These are phyloP conservation scores for Penicillium sumatraense DNA, from an alignment of 2,329 filamentous ascomycete genomes.

Conservation along the genomic window DNA sequence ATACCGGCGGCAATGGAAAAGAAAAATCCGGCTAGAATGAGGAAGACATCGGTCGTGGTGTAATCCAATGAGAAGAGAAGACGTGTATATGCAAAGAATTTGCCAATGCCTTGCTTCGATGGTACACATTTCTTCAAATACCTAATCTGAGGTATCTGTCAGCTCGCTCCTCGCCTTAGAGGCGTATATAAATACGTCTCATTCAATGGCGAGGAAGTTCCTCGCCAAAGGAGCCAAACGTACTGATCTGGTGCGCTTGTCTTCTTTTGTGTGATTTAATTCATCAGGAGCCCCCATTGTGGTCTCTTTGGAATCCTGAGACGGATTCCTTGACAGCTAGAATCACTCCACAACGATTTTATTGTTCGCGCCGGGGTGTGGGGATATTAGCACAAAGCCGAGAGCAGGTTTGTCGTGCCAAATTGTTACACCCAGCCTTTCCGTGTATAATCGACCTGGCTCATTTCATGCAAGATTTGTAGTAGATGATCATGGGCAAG, in stretches of 20 bases:
- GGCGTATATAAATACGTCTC: not conserved
- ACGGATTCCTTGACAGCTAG: no score
- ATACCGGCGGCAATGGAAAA: conserved; percentile 42
- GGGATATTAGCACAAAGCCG: no score
- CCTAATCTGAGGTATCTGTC: conserved; percentile 6
- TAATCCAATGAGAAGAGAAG: conserved; percentile 35
- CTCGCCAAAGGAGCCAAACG: not conserved
- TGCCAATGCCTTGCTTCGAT: conserved; percentile 22
- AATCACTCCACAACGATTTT: not conserved
- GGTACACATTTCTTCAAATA: conserved; percentile 23
- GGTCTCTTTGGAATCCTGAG: not conserved
- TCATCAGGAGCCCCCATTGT: not conserved
- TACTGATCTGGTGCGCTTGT: not conserved
- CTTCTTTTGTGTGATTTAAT: not conserved
- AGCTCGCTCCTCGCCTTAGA: not conserved
- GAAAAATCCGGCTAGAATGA: conserved; percentile 34
- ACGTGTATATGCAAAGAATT: conserved; percentile 27
- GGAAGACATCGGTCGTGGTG: conserved; percentile 30
- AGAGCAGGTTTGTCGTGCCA: not conserved
- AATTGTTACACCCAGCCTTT: not conserved
- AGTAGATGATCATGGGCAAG: not conserved
- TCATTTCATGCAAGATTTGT: not conserved
- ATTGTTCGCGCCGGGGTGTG: not conserved
- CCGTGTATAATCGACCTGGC: not conserved
- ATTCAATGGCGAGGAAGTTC: no score